Percentiles rank a stretch among this genome's conserved stretches.
Conservation (phyloP, 2,329 filamentous ascomycete genomes). For the Penicillium italicum region DNA sequence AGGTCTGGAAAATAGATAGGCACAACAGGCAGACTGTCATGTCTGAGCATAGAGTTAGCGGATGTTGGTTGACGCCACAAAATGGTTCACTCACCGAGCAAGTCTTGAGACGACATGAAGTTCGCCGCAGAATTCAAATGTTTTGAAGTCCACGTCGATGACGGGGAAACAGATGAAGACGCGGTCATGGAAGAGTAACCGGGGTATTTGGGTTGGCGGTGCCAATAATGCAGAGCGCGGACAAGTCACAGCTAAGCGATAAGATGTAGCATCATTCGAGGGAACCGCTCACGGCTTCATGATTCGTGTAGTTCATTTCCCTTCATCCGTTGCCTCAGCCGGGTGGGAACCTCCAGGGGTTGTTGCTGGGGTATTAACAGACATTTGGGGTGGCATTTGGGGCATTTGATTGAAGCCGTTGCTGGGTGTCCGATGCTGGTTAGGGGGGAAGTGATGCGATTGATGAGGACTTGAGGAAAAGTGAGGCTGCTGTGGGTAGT, state of each 20-base stretch:
- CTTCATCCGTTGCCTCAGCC: slow-evolving; percentile 45
- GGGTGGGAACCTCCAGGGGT: slow-evolving; percentile 37
- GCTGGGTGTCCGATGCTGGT: slow-evolving; percentile 55
- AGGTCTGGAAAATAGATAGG: slow-evolving; percentile 6
- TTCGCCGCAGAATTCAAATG: slow-evolving; percentile 5
- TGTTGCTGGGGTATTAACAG: slow-evolving; percentile 32
- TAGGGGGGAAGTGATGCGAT: slow-evolving; percentile 58
- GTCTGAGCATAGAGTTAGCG: slow-evolving; percentile 4
- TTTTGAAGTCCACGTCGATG: background rate
- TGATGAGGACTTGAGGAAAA: slow-evolving; percentile 65
- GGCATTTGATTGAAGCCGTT: slow-evolving; percentile 52
- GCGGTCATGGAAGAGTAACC: slow-evolving; percentile 3
- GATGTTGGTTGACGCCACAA: background rate
- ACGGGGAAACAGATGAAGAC: slow-evolving; percentile 3
- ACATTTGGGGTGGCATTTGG: slow-evolving; percentile 45
- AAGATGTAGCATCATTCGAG: slow-evolving; percentile 3
- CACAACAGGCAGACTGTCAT: slow-evolving; percentile 9
- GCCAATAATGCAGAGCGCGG: slow-evolving; percentile 4
- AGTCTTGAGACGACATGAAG: slow-evolving; percentile 7
- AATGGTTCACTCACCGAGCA: slow-evolving; percentile 4
- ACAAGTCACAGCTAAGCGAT: slow-evolving; percentile 3
- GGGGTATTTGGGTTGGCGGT: slow-evolving; percentile 2
- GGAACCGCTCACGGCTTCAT: slow-evolving; percentile 4
- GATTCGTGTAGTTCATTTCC: slow-evolving; percentile 42
- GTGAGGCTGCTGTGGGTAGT: slow-evolving; percentile 60